Evolutionary conservation across 2,329 filamentous ascomycete genomes (phyloP), one percentile per base, ranked within the genome.

Genomic region (Hysterium pulicare): DNA sequence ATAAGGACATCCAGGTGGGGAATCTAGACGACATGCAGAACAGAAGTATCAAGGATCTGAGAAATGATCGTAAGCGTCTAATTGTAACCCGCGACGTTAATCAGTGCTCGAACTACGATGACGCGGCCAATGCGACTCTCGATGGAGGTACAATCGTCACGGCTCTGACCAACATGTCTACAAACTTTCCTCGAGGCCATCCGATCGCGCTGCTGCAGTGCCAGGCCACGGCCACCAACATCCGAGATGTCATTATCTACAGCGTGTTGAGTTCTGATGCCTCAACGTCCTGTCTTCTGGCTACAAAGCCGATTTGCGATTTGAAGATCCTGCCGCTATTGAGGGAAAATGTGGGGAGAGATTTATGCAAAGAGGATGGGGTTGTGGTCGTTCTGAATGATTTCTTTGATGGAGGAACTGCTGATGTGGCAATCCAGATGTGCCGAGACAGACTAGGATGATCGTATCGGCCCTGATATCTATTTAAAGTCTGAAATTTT

Each of bases 201-300:
- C 47, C 55, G 0, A 47, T 66, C 4, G 55, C 51, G 2, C 38
- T 62, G 20, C 39, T 66, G 20, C 74, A 77, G 49, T 76, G 72
- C 42, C 74, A 77, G 58, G 74, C 74, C 2, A 78, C 74, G 3
- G 67, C 73, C n/a, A 71, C 71, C 4, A 74, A 74, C 49, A 72
- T 77, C 31, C 59, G 66, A 3, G 68, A 72, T 43, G 74, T 74
- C 0, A 65, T 77, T 30, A 61, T 67, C 3, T 71, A 71, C 41
- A 73, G 68, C 32, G 69, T 76, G 6, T 32, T 74, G n/a, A 64
- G 70, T 34, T 62, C 66, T 3, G 67, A 74, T 52, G 67, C 70
- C 1, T 65, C 61, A 16, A 75, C 66, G 13, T 71, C 66, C 49
- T 72, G 70, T 33, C 56, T 76, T 5, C 35, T 75, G 48, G 69